Evolutionary conservation across 2,329 filamentous ascomycete species (phyloP).

Genomic region (Colletotrichum trifolii): DNA sequence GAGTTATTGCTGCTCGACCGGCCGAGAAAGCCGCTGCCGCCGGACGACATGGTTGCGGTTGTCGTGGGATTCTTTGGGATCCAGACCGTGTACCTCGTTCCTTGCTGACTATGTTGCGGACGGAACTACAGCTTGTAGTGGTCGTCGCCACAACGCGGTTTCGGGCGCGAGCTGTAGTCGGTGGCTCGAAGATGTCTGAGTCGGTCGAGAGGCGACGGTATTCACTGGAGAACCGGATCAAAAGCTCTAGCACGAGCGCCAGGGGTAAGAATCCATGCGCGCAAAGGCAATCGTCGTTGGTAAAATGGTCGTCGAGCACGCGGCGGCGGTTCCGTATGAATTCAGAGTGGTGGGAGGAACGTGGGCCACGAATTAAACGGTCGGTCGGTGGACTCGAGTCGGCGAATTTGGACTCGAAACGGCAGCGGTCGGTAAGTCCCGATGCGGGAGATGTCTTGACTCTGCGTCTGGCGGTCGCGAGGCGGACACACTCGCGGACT

Average conservation of each 20-base stretch:
- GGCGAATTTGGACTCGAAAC: constrained; percentile 34
- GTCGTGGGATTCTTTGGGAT: not conserved
- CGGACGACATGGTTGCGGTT: constrained; percentile 61
- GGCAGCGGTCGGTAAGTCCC: constrained; percentile 33
- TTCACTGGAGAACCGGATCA: not conserved
- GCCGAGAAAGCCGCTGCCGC: constrained; percentile 71
- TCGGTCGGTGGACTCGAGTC: constrained; percentile 20
- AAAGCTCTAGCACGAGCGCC: constrained; percentile 27
- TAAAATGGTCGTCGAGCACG: constrained; percentile 14
- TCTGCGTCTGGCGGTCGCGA: constrained; percentile 15
- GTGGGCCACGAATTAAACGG: not conserved
- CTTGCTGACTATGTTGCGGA: not conserved
- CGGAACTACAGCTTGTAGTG: not conserved
- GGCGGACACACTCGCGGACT: not conserved
- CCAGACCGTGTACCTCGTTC: not conserved
- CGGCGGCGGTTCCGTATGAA: constrained; percentile 12
- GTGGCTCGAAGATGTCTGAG: constrained; percentile 4
- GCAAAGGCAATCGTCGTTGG: constrained; percentile 14
- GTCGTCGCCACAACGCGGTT: constrained; percentile 16
- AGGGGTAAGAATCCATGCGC: constrained; percentile 33
- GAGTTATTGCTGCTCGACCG: constrained; percentile 73
- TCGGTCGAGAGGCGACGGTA: not conserved
- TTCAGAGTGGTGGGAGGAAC: not conserved
- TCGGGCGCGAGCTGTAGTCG: constrained; percentile 14
- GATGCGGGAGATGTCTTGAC: constrained; percentile 24